phyloP scores from a whole-genome alignment of 805 yeast genomes.

The Barnettozyma wickerhamii region DNA sequence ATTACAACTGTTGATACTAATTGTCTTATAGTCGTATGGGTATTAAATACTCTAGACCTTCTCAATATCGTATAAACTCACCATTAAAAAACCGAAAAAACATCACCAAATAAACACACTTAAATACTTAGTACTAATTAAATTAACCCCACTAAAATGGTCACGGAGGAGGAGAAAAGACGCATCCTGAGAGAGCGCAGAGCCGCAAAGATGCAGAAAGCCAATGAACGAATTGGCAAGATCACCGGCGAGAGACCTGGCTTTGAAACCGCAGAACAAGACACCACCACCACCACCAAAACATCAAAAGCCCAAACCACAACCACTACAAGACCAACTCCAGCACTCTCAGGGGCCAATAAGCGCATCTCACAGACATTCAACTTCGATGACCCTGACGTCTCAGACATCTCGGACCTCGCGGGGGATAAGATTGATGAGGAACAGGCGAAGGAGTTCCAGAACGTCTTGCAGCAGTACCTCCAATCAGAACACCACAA shows the following conservation, averaged over 20 bases:
- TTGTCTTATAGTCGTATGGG: too few species aligned
- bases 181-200: conserved; percentile 24
- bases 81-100: background rate
- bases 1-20: too few species aligned
- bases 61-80: too few species aligned
- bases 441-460: conserved; percentile 19
- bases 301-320: background rate
- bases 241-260: conserved; percentile 24
- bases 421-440: conserved; percentile 1
- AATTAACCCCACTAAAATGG: background rate
- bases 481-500: conserved; percentile 15
- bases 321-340: conserved; percentile 5
- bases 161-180: conserved; percentile 24
- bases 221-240: conserved; percentile 17
- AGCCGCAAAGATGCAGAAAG: conserved; percentile 23
- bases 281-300: background rate
- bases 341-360: background rate
- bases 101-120: background rate
- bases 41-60: too few species aligned
- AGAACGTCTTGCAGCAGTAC: conserved; percentile 18
- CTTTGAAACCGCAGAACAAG: conserved; percentile 4
- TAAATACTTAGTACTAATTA: background rate
- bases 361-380: conserved; percentile 19
- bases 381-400: conserved; percentile 11
- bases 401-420: conserved; percentile 13